phyloP scores from a whole-genome alignment of 129 eudicot genomes.

The Chrysanthemum makinoi region DNA sequence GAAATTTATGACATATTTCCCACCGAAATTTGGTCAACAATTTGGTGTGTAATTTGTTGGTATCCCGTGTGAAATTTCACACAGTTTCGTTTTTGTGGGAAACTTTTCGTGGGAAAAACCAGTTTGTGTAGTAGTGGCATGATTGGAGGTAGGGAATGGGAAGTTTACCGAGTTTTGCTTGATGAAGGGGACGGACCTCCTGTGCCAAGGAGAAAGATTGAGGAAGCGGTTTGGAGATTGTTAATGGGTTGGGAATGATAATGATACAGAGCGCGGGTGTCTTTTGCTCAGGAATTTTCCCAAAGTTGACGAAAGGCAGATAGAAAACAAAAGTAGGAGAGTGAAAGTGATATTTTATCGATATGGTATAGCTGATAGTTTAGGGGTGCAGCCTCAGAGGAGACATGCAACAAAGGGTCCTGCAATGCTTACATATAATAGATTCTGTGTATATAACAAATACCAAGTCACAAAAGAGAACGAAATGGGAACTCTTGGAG shows the following conservation, averaged over 20 bases:
- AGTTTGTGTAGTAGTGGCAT: neutral
- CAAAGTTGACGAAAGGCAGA: slow-evolving; percentile 21
- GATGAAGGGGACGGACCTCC: slow-evolving; percentile 66
- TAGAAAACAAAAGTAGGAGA: slow-evolving; percentile 21
- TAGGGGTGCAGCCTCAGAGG: slow-evolving; percentile 8
- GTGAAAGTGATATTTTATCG: slow-evolving; percentile 21
- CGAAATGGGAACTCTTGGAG: slow-evolving; percentile 16
- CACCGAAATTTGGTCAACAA: too few relatives aligned
- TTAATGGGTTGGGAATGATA: slow-evolving; percentile 73
- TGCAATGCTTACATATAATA: slow-evolving; percentile 10
- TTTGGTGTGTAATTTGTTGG: too few relatives aligned
- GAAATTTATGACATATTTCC: too few relatives aligned
- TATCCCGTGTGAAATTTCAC: too few relatives aligned
- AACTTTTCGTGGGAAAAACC: too few relatives aligned
- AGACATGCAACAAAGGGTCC: slow-evolving; percentile 20
- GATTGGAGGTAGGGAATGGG: slow-evolving; percentile 87
- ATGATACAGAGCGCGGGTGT: slow-evolving; percentile 7
- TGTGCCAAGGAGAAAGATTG: slow-evolving; percentile 53
- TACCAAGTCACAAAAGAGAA: slow-evolving; percentile 17
- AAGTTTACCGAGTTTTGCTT: slow-evolving; percentile 78
- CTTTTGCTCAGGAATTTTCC: slow-evolving; percentile 6
- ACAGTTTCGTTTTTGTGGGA: too few relatives aligned
- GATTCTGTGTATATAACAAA: slow-evolving; percentile 15
- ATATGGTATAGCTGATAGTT: slow-evolving; percentile 7
- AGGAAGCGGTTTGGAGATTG: slow-evolving; percentile 79